Conservation (phyloP, 1,284 basidiomycete species). For the Entoloma clypeatum region DNA sequence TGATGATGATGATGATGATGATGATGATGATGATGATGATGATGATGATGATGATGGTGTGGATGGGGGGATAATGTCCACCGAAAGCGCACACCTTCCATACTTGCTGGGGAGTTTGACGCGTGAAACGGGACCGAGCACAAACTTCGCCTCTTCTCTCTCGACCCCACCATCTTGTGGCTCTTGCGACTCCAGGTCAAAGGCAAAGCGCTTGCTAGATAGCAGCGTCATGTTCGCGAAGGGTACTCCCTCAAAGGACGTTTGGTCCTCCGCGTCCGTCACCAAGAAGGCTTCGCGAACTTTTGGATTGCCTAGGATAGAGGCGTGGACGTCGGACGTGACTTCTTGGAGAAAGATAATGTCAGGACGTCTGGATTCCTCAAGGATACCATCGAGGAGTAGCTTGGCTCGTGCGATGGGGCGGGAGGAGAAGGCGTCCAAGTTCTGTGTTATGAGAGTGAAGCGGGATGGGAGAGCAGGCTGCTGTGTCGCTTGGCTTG, state of each 20-base stretch:
- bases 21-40: too few relatives aligned
- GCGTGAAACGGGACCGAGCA: constrained; percentile 29
- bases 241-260: constrained; percentile 30
- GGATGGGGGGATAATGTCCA: constrained; percentile 30
- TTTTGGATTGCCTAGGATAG: constrained; percentile 28
- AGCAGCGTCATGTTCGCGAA: constrained; percentile 41
- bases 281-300: constrained; percentile 30
- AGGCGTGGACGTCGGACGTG: constrained; percentile 19
- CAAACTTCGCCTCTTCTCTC: constrained; percentile 25
- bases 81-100: constrained; percentile 31
- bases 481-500: constrained; percentile 18
- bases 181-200: constrained; percentile 20
- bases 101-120: constrained; percentile 35
- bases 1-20: too few relatives aligned
- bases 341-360: constrained; percentile 40
- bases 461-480: constrained; percentile 13
- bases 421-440: constrained; percentile 25
- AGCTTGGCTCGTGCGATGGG: constrained; percentile 28
- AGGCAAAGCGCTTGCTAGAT: constrained; percentile 31
- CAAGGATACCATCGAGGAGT: constrained; percentile 32
- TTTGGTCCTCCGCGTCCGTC: constrained; percentile 37
- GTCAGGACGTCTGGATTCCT: constrained; percentile 29
- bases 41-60: too few relatives aligned
- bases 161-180: constrained; percentile 21
- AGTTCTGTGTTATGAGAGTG: constrained; percentile 20